phyloP scores from a whole-genome alignment of 306 rosid species.

The Medicago lupulina region DNA sequence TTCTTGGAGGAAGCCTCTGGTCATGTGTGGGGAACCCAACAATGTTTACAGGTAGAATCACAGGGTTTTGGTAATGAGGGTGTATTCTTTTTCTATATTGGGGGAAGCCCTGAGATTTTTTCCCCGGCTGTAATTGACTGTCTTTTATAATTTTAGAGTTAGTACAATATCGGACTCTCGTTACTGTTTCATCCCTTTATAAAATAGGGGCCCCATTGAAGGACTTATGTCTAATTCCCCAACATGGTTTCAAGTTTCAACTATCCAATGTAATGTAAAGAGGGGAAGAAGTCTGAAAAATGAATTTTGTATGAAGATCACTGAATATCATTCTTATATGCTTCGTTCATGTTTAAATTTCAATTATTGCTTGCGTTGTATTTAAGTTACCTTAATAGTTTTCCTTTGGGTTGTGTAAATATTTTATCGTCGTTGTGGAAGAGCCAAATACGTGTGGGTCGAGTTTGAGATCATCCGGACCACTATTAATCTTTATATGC shows the following conservation, averaged over 20 bases:
- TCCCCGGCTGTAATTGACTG: constrained; percentile 87
- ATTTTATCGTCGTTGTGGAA: neutral
- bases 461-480: neutral
- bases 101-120: constrained; percentile 77
- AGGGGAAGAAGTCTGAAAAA: constrained; percentile 53
- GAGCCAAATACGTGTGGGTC: neutral
- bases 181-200: constrained; percentile 56
- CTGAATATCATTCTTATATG: constrained; percentile 46
- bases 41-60: constrained; percentile 57
- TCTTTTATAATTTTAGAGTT: constrained; percentile 61
- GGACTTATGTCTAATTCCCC: constrained; percentile 43
- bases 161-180: constrained; percentile 55
- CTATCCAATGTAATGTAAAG: constrained; percentile 44
- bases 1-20: constrained; percentile 58
- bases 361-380: neutral
- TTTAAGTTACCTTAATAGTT: constrained; percentile 9
- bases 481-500: neutral
- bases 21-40: constrained; percentile 52
- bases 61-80: constrained; percentile 63
- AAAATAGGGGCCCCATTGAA: constrained; percentile 55
- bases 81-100: constrained; percentile 69
- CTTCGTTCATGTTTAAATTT: constrained; percentile 23
- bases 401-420: neutral
- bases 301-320: constrained; percentile 57
- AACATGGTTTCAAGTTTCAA: constrained; percentile 41